These are phyloP conservation scores for Areca catechu DNA, from an alignment of 176 grass and related monocot species.

Conservation along the genomic window DNA sequence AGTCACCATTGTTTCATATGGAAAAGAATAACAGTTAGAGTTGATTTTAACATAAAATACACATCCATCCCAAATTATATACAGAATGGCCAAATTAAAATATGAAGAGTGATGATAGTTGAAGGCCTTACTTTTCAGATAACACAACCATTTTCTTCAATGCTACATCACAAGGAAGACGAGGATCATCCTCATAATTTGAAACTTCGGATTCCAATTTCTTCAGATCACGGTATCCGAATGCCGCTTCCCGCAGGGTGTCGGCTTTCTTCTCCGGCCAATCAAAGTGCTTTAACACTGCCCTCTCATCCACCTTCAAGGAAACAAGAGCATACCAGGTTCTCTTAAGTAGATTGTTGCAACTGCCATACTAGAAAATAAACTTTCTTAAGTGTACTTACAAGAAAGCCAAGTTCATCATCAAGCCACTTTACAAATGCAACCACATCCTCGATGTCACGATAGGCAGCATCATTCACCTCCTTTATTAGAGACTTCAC, in stretches of 20 bases:
- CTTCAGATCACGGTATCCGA: constrained; percentile 89
- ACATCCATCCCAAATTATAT: no score
- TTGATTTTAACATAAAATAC: no score
- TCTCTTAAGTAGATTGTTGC: background rate
- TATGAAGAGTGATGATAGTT: background rate
- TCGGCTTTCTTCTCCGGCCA: constrained; percentile 99
- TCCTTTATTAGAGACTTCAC: constrained; percentile 98
- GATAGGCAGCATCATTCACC: constrained; percentile 83
- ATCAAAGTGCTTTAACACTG: constrained; percentile 95
- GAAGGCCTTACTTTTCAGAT: constrained; percentile 68
- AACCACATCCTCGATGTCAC: constrained; percentile 95
- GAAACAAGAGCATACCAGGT: background rate
- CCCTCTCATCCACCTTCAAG: constrained; percentile 88
- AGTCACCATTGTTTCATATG: constrained; percentile 12
- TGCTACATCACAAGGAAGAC: constrained; percentile 75
- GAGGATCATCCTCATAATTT: constrained; percentile 72
- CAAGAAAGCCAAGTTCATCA: constrained; percentile 94
- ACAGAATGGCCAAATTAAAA: background rate
- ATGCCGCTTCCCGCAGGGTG: constrained; percentile 85
- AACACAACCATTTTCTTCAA: constrained; percentile 88
- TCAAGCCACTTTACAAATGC: constrained; percentile 99
- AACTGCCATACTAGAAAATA: background rate
- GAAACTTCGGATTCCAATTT: constrained; percentile 84
- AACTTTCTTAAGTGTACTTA: constrained; percentile 24
- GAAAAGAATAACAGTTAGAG: no score